These are phyloP conservation scores for Aspergillus jensenii DNA, from an alignment of 2,329 filamentous ascomycete species.

Conservation along the genomic window DNA sequence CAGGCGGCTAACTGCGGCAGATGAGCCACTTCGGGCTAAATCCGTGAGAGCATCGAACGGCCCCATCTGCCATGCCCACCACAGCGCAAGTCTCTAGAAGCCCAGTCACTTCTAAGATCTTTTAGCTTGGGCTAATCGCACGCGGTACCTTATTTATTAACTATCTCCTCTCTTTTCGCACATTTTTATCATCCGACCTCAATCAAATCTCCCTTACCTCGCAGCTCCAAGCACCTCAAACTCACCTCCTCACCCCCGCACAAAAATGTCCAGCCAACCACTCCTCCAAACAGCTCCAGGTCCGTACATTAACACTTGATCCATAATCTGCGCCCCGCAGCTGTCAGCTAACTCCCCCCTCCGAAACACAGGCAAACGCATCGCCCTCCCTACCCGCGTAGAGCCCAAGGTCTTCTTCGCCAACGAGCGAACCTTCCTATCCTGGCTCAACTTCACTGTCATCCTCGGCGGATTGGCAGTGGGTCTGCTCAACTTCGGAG, in stretches of 20 bases:
- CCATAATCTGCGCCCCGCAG: neutral
- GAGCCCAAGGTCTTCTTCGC: conserved; percentile 99
- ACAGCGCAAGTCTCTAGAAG: neutral
- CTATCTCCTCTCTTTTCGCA: neutral
- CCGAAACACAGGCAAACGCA: conserved; percentile 76
- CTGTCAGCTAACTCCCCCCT: neutral
- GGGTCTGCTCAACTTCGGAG: conserved; percentile 97
- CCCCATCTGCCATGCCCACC: conserved; percentile 2
- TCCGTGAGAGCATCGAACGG: conserved; percentile 1
- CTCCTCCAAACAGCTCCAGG: conserved; percentile 92
- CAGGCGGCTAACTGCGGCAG: conserved; percentile 5
- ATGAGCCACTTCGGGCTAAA: conserved; percentile 3
- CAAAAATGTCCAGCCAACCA: conserved; percentile 88
- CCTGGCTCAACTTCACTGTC: conserved; percentile 99
- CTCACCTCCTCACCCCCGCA: conserved; percentile 2
- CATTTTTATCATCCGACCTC: neutral
- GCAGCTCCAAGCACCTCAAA: neutral
- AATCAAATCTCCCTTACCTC: neutral
- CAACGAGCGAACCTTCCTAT: conserved; percentile 98
- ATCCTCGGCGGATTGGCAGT: conserved; percentile 95
- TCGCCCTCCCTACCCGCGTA: conserved; percentile 94
- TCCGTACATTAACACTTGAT: conserved; percentile 44
- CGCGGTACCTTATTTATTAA: neutral
- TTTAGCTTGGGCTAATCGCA: conserved; percentile 1
- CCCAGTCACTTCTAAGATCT: neutral